Evolutionary conservation across 2,329 filamentous ascomycete species (phyloP), one percentile per base, ranked within the genome.

Genomic region (Phoma sp.): DNA sequence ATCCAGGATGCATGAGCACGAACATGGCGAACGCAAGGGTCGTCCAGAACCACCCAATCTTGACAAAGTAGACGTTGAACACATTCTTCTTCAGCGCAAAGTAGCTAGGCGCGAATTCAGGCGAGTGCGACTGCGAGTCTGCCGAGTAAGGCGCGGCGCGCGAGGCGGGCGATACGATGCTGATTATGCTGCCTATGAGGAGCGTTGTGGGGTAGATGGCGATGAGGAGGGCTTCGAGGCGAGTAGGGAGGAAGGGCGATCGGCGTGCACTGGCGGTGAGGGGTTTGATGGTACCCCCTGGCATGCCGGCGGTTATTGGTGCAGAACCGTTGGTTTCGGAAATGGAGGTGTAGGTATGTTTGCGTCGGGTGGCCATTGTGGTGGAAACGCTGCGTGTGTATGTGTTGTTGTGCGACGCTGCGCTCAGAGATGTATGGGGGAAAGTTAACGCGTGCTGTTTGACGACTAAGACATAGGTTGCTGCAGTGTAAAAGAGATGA

Each of bases 81-180:
- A 97, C 66, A 78, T 99, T 99, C 74, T 87, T 84, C 77, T 99
- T 99, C 66, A 89, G 89, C 39, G 95, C 93, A 74, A 99, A 99
- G 80, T 98, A 99, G 72, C 84, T 88, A 2, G 90, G 90, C 43
- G 88, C 84, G 4, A 81, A 74, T 33, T 74, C 71, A 52, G 75
- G 81, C 3, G 80, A 75, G 75, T 91, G 88, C 11, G 88, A 83
- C 69, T 92, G 89, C 20, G 82, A 75, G 33, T 77, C 68, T 2
- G 80, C 74, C 60, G 87, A 84, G 79, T 91, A 92, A 3, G 84
- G 81, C 1, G 84, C 81, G 39, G 79, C 78, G 69, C 74, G 76
- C 36, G 86, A 87, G 10, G 87, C 87, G 1, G 92, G 92, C 15
- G 92, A 93, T 46, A 98, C 77, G 29, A 86, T 78, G 38, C 89